Percentiles rank a stretch among this genome's conserved stretches.
These are phyloP conservation scores for Paratinospora sagittata DNA, from an alignment of 164 flowering plant species.

Conservation along the genomic window DNA sequence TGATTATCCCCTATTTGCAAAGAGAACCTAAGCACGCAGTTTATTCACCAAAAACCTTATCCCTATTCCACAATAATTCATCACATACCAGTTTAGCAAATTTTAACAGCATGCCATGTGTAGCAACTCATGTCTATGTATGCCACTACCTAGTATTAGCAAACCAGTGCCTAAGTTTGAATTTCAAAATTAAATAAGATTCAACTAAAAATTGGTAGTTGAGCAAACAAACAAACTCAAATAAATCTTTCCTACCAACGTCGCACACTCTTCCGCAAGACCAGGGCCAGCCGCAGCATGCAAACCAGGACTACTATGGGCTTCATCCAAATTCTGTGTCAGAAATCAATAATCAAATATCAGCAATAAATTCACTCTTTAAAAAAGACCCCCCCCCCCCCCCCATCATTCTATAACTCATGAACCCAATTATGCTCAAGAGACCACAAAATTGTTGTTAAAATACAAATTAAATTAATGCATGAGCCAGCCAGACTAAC, in stretches of 20 bases:
- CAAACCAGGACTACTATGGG: conserved; percentile 93
- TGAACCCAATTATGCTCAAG: too few species aligned
- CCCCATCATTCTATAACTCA: too few species aligned
- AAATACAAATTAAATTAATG: too few species aligned
- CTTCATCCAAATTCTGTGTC: conserved; percentile 81
- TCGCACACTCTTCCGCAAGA: conserved; percentile 92
- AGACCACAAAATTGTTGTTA: too few species aligned
- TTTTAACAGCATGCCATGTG: too few species aligned
- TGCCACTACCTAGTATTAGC: neutral
- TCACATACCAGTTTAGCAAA: too few species aligned
- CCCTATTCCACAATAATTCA: too few species aligned
- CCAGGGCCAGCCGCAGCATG: conserved; percentile 99
- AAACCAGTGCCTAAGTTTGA: neutral
- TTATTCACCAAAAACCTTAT: too few species aligned
- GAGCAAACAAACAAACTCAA: neutral
- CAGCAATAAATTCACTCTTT: conserved; percentile 1
- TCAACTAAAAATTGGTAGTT: neutral
- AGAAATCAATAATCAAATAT: conserved; percentile 4
- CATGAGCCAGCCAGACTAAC: too few species aligned
- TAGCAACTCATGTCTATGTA: too few species aligned
- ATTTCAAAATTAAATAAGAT: neutral
- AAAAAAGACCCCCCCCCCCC: too few species aligned
- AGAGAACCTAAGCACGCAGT: too few species aligned
- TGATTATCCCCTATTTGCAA: neutral
- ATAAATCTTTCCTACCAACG: conserved; percentile 47